Conservation (phyloP, 768 basidiomycete species). For the Suillus brevipes region DNA sequence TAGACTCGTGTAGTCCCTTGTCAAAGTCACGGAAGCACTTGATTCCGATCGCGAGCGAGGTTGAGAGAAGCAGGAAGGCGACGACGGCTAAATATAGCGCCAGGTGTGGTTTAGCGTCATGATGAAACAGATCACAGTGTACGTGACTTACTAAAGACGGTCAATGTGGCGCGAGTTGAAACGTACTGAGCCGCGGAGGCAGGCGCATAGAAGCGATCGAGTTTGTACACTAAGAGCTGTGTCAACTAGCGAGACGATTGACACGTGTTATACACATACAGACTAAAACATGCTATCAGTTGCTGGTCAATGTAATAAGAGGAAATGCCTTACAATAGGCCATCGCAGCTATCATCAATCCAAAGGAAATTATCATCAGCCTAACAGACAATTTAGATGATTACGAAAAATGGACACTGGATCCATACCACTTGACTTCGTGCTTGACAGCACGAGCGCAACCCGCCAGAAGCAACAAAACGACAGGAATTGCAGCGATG, state of each 20-base stretch:
- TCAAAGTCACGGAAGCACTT: constrained; percentile 84
- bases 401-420: constrained; percentile 3
- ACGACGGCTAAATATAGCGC: constrained; percentile 54
- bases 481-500: constrained; percentile 79
- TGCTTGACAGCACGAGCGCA: constrained; percentile 73
- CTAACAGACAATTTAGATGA: constrained; percentile 33
- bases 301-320: constrained; percentile 5
- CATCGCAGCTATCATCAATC: constrained; percentile 75
- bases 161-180: constrained; percentile 78
- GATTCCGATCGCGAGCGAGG: constrained; percentile 75
- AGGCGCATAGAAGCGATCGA: constrained; percentile 80
- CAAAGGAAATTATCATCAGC: constrained; percentile 71
- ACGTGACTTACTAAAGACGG: constrained; percentile 67
- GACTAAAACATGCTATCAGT: constrained; percentile 21
- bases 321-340: constrained; percentile 63
- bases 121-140: not conserved
- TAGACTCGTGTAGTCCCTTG: constrained; percentile 71
- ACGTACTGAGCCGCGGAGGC: constrained; percentile 51
- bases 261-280: constrained; percentile 20
- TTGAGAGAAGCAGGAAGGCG: constrained; percentile 70
- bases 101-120: constrained; percentile 2
- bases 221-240: constrained; percentile 64
- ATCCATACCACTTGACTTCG: constrained; percentile 72
- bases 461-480: constrained; percentile 62
- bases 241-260: constrained; percentile 5